Percentiles rank a stretch among this genome's conserved stretches.
These are phyloP conservation scores for Pestalotiopsis sp. DNA, from an alignment of 2,329 filamentous ascomycete species.

Conservation along the genomic window DNA sequence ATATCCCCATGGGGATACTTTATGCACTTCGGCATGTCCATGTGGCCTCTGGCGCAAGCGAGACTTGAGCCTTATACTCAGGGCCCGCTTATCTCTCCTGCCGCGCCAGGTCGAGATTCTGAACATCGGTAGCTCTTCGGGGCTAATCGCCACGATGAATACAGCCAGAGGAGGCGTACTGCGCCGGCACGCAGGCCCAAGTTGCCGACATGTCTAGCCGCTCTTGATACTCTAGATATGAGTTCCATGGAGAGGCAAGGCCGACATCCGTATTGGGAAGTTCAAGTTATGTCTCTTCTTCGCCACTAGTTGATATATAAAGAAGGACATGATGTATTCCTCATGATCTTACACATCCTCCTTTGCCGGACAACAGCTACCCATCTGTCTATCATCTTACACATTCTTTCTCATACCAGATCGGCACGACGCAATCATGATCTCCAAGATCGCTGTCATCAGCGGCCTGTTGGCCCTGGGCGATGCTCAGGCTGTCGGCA, in stretches of 20 bases:
- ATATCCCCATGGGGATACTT: slow-evolving; percentile 10
- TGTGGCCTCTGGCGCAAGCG: background rate
- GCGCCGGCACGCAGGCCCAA: slow-evolving; percentile 11
- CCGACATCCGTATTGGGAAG: slow-evolving; percentile 11
- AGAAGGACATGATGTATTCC: background rate
- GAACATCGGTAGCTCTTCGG: background rate
- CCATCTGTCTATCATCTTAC: background rate
- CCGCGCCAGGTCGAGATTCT: background rate
- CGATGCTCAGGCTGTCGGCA: slow-evolving; percentile 44
- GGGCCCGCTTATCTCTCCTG: slow-evolving; percentile 11
- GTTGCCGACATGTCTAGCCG: slow-evolving; percentile 4
- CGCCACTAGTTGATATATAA: background rate
- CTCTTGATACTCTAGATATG: background rate
- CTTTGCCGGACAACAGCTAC: background rate
- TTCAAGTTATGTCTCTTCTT: background rate
- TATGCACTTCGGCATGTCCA: slow-evolving; percentile 4
- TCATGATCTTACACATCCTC: no score
- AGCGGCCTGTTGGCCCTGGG: slow-evolving; percentile 38
- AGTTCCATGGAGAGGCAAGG: background rate
- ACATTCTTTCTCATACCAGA: background rate
- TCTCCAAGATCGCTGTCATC: slow-evolving; percentile 30
- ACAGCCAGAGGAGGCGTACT: background rate
- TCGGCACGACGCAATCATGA: slow-evolving; percentile 19
- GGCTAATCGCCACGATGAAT: background rate
- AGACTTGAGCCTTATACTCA: background rate